phyloP scores from a whole-genome alignment of 306 rosid species.

The Boehmeria nivea region DNA sequence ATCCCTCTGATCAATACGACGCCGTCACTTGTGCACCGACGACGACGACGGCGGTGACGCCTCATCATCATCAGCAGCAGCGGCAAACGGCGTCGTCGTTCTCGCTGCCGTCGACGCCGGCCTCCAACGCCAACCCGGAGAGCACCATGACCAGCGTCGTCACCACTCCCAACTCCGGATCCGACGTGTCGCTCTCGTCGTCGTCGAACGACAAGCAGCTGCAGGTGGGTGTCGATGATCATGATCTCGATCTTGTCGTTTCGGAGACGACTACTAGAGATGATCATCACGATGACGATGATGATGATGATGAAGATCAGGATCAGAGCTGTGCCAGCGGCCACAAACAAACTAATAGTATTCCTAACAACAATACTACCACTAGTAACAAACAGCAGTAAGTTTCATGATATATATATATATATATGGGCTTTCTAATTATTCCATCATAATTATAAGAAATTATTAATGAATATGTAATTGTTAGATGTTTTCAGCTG shows the following conservation, averaged over 20 bases:
- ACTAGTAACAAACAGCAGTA: slow-evolving; percentile 36
- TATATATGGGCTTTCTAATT: not conserved
- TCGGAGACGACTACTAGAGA: not conserved
- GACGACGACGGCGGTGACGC: too few relatives aligned
- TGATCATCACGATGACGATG: slow-evolving; percentile 6
- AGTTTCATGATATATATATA: slow-evolving; percentile 10
- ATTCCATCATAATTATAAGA: too few relatives aligned
- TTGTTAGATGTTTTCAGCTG: too few relatives aligned
- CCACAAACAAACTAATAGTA: too few relatives aligned
- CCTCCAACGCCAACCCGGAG: too few relatives aligned
- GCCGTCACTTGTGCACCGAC: too few relatives aligned
- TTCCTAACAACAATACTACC: too few relatives aligned
- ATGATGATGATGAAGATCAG: slow-evolving; percentile 34
- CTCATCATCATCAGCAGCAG: too few relatives aligned
- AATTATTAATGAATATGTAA: too few relatives aligned
- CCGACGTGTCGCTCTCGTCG: slow-evolving; percentile 51
- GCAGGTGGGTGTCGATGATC: too few relatives aligned
- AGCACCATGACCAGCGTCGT: slow-evolving; percentile 34
- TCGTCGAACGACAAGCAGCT: slow-evolving; percentile 47
- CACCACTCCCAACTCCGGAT: slow-evolving; percentile 61
- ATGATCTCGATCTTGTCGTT: not conserved
- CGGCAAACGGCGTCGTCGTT: slow-evolving; percentile 4
- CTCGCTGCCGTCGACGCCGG: slow-evolving; percentile 1
- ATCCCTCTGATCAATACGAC: not conserved
- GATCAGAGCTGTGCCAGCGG: slow-evolving; percentile 53